Evolutionary conservation across 371 early-diverging fungal genomes (phyloP).

Genomic region (Actinomortierella wolfii): DNA sequence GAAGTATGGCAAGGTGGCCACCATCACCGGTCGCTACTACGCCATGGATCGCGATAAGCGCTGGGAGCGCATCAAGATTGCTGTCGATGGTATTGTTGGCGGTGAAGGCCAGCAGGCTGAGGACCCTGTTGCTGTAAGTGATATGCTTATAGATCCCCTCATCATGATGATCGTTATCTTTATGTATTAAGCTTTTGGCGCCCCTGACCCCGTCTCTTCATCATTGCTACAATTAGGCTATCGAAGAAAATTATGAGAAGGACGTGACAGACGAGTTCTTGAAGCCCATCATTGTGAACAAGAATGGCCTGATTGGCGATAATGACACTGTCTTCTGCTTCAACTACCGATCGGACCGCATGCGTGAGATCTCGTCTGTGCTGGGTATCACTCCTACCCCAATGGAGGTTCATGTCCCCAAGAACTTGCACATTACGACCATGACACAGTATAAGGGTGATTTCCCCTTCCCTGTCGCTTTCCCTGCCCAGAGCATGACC

Average conservation of each 20-base stretch:
- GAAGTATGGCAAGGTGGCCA: conserved; percentile 88
- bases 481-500: conserved; percentile 95
- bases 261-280: conserved; percentile 98
- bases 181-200: background rate
- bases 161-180: background rate
- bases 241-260: conserved; percentile 82
- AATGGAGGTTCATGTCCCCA: conserved; percentile 82
- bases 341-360: conserved; percentile 98
- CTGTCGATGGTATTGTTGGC: conserved; percentile 88
- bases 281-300: conserved; percentile 92
- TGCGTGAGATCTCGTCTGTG: conserved; percentile 95
- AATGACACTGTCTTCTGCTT: conserved; percentile 90
- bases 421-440: conserved; percentile 83
- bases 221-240: conserved; percentile 53
- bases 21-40: conserved; percentile 98
- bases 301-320: conserved; percentile 76
- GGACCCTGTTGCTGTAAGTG: conserved; percentile 62
- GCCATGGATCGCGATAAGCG: conserved; percentile 99
- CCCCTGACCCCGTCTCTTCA: conserved; percentile 1
- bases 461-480: conserved; percentile 90
- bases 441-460: conserved; percentile 99
- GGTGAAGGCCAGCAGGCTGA: conserved; percentile 80
- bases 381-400: conserved; percentile 90
- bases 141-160: background rate
- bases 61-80: conserved; percentile 96